A percentile compares a stretch with the other conserved stretches of the same genome.
Evolutionary conservation across 225 moss, liverwort and hornwort genomes (phyloP).

Genomic region (Marchantia paleacea): DNA sequence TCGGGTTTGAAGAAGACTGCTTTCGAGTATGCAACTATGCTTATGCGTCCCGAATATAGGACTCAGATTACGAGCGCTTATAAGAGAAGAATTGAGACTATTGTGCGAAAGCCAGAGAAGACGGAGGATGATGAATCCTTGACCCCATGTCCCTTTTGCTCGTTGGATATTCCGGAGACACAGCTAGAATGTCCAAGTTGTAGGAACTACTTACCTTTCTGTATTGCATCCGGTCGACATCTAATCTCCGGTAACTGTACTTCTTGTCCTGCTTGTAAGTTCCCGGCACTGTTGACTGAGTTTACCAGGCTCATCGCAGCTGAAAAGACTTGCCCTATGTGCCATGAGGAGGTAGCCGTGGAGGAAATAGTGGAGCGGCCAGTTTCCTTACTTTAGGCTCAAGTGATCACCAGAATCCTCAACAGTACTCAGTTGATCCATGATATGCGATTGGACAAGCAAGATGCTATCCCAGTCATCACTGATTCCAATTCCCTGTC

Average conservation of each 20-base stretch:
- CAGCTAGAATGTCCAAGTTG: conserved; percentile 21
- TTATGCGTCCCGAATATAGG: conserved; percentile 62
- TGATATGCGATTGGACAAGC: no score
- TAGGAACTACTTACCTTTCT: conserved; percentile 20
- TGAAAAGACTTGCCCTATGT: conserved; percentile 17
- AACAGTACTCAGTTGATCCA: no score
- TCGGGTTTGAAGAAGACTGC: conserved; percentile 68
- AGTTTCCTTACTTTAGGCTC: background rate
- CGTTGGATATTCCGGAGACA: background rate
- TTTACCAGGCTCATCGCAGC: conserved; percentile 5
- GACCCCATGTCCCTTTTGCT: conserved; percentile 19
- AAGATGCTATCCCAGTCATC: no score
- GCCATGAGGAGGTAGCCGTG: conserved; percentile 11
- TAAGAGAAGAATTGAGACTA: conserved; percentile 68
- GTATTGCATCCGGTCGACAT: conserved; percentile 18
- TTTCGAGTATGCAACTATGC: conserved; percentile 67
- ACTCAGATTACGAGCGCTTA: conserved; percentile 55
- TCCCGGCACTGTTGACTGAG: conserved; percentile 11
- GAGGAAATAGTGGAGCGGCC: background rate
- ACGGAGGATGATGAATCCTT: conserved; percentile 27
- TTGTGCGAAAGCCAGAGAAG: conserved; percentile 67
- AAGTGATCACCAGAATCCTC: no score
- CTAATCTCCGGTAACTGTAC: background rate
- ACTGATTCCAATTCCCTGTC: no score
- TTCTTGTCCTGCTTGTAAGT: conserved; percentile 10